Evolutionary conservation across 768 basidiomycete species (phyloP), one percentile per base, ranked within the genome.

Genomic region (Podaxis rugospora): DNA sequence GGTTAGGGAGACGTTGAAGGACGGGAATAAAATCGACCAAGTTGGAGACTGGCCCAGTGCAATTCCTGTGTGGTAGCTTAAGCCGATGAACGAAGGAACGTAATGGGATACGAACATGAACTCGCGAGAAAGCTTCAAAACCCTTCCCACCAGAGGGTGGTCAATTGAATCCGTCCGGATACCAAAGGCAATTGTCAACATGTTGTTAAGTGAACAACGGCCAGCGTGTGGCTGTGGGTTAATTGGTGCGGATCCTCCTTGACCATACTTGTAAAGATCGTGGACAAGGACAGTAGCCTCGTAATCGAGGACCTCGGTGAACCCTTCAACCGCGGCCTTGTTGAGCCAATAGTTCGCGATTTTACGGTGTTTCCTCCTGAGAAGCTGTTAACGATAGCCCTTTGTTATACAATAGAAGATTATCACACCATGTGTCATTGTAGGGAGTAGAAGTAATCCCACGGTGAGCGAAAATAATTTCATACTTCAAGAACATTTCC

Each of bases 381-480:
- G 9, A n/a, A 28, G 4, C 7, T n/a, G 7, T 44, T 18, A 18
- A 9, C 1, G 9, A 18, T 14, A n/a, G 42, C 18, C 40, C n/a
- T 44, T 18, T 18, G 6, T 16, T 7, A 36, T 18, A 18, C 9
- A 14, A 3, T 9, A 23, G 52, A 23, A 14, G n/a, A 36, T 7
- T 35, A 37, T 37, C 6, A 21, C 9, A 77, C 79, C 79, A 80
- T 52, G 59, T 70, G 40, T 80, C 76, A 61, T 75, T 75, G 64
- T 81, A 81, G 1, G 74, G 74, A 1, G 77, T 73, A 4, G 74
- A 75, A 4, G 80, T 81, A 46, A 82, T 78, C 25, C 72, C 80
- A 9, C 78, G 73, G 5, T 78, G 75, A 7, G 64, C 66, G 25
- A 82, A 74, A 59, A 82, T 76, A 21, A 74, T 79, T 62, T 78